Evolutionary conservation across 176 grass and related monocot genomes (phyloP).

Genomic region (Rhynchospora pubera): DNA sequence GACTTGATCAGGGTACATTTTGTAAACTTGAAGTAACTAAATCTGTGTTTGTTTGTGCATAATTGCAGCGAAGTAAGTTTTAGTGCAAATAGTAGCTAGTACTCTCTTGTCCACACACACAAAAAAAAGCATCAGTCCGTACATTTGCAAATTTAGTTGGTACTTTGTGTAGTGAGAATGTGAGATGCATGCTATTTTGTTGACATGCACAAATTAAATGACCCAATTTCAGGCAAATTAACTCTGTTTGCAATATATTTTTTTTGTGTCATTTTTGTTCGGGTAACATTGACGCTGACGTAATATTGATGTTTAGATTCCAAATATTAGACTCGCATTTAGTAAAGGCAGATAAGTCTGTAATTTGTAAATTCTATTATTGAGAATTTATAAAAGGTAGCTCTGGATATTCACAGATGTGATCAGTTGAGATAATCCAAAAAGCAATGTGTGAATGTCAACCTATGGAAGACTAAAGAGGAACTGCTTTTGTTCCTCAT

Average conservation of each 20-base stretch:
- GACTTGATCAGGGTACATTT: background rate
- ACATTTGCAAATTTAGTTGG: background rate
- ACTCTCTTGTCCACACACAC: background rate
- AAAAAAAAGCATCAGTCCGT: background rate
- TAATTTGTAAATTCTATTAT: conserved; percentile 1
- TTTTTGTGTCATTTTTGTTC: background rate
- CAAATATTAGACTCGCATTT: background rate
- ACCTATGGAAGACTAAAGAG: conserved; percentile 59
- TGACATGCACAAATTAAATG: background rate
- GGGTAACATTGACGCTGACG: background rate
- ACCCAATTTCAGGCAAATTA: background rate
- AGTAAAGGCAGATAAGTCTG: background rate
- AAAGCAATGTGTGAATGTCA: conserved; percentile 58
- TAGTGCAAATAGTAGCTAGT: background rate
- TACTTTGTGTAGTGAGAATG: background rate
- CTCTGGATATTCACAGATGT: conserved; percentile 23
- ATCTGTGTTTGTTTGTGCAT: background rate
- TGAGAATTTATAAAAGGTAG: background rate
- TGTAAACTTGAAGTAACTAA: background rate
- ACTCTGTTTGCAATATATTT: background rate
- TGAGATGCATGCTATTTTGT: background rate
- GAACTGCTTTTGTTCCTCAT: conserved; percentile 28
- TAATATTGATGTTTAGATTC: background rate
- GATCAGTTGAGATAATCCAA: conserved; percentile 37
- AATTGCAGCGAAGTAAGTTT: background rate